These are phyloP conservation scores for Penicillium paradoxum DNA, from an alignment of 495 filamentous ascomycete species.

Conservation along the genomic window DNA sequence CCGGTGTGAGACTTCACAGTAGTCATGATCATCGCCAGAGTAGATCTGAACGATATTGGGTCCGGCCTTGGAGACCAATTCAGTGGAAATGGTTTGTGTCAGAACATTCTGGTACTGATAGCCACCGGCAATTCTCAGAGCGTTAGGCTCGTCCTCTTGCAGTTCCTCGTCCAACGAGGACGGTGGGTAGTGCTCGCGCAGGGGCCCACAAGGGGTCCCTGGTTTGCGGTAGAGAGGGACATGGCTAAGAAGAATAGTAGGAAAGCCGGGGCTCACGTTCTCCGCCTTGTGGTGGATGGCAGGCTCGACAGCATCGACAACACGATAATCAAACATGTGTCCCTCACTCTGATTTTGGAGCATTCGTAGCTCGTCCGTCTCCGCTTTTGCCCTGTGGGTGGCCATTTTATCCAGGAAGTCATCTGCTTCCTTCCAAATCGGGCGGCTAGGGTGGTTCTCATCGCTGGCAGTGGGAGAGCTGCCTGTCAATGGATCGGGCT, in stretches of 20 bases:
- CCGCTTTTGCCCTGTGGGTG: conserved; percentile 36
- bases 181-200: conserved; percentile 75
- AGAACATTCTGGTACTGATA: conserved; percentile 99
- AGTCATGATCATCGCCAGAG: conserved; percentile 97
- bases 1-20: conserved; percentile 81
- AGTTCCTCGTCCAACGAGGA: conserved; percentile 52
- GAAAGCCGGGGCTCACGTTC: conserved; percentile 49
- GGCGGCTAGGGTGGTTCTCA: conserved; percentile 38
- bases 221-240: conserved; percentile 79
- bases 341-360: conserved; percentile 40
- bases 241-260: conserved; percentile 82
- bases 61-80: conserved; percentile 66
- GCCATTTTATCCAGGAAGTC: conserved; percentile 68
- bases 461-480: conserved; percentile 37
- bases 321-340: conserved; percentile 46
- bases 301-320: conserved; percentile 26
- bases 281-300: conserved; percentile 21
- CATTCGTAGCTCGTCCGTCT: conserved; percentile 38
- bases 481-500: conserved; percentile 45
- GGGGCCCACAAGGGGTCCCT: conserved; percentile 86
- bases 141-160: conserved; percentile 67
- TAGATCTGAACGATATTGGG: conserved; percentile 71
- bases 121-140: conserved; percentile 67
- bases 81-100: conserved; percentile 62
- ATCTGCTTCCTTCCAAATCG: conserved; percentile 70